A percentile compares a stretch with the other conserved stretches of the same genome.
Conservation (phyloP, 768 basidiomycete species). For the Lactarius quietus region DNA sequence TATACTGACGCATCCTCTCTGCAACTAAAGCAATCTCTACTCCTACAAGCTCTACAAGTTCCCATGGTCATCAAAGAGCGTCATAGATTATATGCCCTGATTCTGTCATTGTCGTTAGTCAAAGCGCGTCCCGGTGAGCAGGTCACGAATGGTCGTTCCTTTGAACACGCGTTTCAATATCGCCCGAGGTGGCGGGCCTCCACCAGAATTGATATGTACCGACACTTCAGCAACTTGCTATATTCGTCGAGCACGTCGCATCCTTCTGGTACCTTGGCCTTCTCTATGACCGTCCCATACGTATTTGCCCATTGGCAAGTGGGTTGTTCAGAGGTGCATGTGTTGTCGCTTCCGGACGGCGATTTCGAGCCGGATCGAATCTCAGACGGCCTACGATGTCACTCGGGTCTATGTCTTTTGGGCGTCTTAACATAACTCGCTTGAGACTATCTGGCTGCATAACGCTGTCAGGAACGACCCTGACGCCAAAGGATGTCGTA, state of each 20-base stretch:
- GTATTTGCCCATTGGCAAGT: constrained; percentile 81
- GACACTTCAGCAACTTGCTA: too few species aligned
- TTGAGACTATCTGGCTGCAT: constrained; percentile 64
- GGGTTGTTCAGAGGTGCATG: constrained; percentile 59
- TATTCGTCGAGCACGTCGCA: constrained; percentile 49
- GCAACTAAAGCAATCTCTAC: constrained; percentile 75
- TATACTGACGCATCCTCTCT: not conserved
- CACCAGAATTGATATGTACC: constrained; percentile 67
- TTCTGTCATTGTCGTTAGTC: constrained; percentile 62
- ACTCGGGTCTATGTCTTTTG: constrained; percentile 82
- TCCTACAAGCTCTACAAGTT: constrained; percentile 78
- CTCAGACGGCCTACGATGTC: constrained; percentile 56
- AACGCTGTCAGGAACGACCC: constrained; percentile 57
- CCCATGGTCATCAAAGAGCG: constrained; percentile 85
- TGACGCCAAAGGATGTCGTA: constrained; percentile 61
- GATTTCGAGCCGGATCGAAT: constrained; percentile 3
- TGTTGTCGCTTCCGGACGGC: not conserved
- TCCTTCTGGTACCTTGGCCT: constrained; percentile 66
- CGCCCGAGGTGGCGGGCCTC: constrained; percentile 67
- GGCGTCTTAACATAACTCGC: constrained; percentile 77
- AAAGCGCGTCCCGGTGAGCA: constrained; percentile 71
- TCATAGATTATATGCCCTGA: constrained; percentile 76
- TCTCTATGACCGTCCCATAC: constrained; percentile 80
- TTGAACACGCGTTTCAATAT: not conserved
- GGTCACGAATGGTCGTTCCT: constrained; percentile 28